Percentiles rank a stretch among this genome's conserved stretches.
These are phyloP conservation scores for Cymbopogon flexuosus DNA, from an alignment of 202 grass and related monocot species.

Conservation along the genomic window DNA sequence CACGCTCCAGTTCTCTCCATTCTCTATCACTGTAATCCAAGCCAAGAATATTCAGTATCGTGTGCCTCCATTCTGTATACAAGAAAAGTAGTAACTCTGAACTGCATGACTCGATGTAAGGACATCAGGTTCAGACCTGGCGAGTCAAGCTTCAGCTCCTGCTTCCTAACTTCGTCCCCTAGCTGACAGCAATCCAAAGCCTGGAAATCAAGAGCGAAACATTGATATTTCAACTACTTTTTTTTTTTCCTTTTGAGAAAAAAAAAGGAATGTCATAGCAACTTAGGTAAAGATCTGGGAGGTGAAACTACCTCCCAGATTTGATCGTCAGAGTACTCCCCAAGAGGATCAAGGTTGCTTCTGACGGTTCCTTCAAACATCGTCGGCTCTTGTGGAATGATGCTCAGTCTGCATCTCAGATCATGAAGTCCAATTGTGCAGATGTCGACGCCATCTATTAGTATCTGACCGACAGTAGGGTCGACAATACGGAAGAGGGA, in stretches of 20 bases:
- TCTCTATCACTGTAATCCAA: conserved; percentile 60
- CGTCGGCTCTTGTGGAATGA: conserved; percentile 88
- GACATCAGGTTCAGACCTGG: conserved; percentile 38
- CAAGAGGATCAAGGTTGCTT: conserved; percentile 85
- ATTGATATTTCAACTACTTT: neutral
- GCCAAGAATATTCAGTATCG: neutral
- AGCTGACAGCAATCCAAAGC: conserved; percentile 80
- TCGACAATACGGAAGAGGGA: conserved; percentile 83
- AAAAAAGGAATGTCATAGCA: neutral
- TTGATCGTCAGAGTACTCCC: conserved; percentile 71
- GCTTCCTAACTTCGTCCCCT: conserved; percentile 77
- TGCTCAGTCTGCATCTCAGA: conserved; percentile 81
- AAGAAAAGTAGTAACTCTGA: neutral
- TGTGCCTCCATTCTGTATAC: neutral
- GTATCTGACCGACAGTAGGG: conserved; percentile 61
- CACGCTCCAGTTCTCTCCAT: conserved; percentile 96
- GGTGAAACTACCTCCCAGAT: conserved; percentile 68
- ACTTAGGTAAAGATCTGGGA: neutral
- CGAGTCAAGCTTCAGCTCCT: conserved; percentile 75
- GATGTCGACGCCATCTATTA: conserved; percentile 70
- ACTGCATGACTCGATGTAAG: neutral
- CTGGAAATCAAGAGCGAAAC: conserved; percentile 30
- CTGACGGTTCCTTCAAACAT: conserved; percentile 95
- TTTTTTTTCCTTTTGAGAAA: neutral
- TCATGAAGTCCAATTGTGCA: conserved; percentile 85